phyloP scores from a whole-genome alignment of 805 yeast species.

The Clavispora vitiphila region DNA sequence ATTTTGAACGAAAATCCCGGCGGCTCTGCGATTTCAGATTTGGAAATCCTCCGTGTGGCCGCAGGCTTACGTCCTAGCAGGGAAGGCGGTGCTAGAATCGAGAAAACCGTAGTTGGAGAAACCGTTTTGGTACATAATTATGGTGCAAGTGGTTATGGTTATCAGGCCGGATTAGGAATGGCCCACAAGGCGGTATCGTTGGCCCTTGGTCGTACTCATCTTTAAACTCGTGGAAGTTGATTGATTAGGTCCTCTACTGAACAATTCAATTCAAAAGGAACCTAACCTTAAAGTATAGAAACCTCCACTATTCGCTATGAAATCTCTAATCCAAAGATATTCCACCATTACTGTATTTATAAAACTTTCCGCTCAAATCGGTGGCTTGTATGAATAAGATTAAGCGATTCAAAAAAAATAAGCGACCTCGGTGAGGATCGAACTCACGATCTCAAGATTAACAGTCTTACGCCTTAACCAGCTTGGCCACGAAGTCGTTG shows the following conservation, averaged over 20 bases:
- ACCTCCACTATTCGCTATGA: too few relatives aligned
- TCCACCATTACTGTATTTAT: too few relatives aligned
- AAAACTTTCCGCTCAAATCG: too few relatives aligned
- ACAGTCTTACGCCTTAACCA: slow-evolving; percentile 20
- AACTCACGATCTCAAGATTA: slow-evolving; percentile 20
- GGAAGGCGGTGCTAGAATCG: slow-evolving; percentile 71
- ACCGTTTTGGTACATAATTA: slow-evolving; percentile 57
- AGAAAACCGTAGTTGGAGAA: slow-evolving; percentile 30
- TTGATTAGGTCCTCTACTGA: too few relatives aligned
- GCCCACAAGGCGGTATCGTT: slow-evolving; percentile 40
- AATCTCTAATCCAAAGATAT: too few relatives aligned
- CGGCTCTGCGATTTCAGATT: slow-evolving; percentile 30
- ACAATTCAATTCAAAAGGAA: too few relatives aligned
- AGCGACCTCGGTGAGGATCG: slow-evolving; percentile 20
- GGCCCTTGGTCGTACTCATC: slow-evolving; percentile 4
- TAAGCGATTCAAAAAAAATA: too few relatives aligned
- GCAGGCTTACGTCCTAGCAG: slow-evolving; percentile 78
- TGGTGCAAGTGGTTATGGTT: slow-evolving; percentile 66
- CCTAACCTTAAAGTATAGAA: not conserved
- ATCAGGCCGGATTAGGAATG: slow-evolving; percentile 65
- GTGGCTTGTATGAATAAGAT: too few relatives aligned
- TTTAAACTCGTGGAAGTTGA: too few relatives aligned
- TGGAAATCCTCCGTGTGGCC: slow-evolving; percentile 57
- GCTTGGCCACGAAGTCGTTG: slow-evolving; percentile 18
- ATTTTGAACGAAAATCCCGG: slow-evolving; percentile 33